Conservation (phyloP, 805 yeast species). For the Jamesozyma piceae region DNA sequence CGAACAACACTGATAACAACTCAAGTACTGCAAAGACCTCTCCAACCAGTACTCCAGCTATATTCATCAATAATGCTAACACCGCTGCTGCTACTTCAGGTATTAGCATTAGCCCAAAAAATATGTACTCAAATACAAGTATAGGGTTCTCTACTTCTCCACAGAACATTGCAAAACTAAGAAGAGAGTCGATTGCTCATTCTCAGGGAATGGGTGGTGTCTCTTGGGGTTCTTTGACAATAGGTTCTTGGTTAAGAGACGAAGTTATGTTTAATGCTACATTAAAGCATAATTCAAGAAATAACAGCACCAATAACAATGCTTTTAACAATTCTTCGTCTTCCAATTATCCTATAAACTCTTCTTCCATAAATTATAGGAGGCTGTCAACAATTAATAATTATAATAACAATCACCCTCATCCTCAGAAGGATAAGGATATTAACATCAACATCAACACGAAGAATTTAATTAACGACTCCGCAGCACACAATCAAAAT, state of each 20-base stretch:
- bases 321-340: not conserved
- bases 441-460: not conserved
- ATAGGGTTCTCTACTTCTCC: not conserved
- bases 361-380: slow-evolving; percentile 6
- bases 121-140: not conserved
- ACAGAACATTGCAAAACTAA: slow-evolving; percentile 7
- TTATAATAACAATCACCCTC: not conserved
- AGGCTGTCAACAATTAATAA: slow-evolving; percentile 10
- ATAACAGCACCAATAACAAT: not conserved
- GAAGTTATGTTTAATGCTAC: slow-evolving; percentile 54
- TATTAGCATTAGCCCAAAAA: not conserved
- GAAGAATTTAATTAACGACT: not conserved
- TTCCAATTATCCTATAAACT: slow-evolving; percentile 1
- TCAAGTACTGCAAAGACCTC: not conserved
- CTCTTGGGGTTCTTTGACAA: slow-evolving; percentile 92
- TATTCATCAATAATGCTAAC: slow-evolving; percentile 1
- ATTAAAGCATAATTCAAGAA: slow-evolving; percentile 1
- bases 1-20: not conserved
- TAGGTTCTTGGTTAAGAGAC: slow-evolving; percentile 93
- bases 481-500: not conserved
- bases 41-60: slow-evolving; percentile 5
- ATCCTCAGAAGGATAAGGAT: not conserved
- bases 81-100: not conserved
- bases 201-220: slow-evolving; percentile 97
- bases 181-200: slow-evolving; percentile 84